These are phyloP conservation scores for Psilocybe cubensis DNA, from an alignment of 768 basidiomycete genomes.

Conservation along the genomic window DNA sequence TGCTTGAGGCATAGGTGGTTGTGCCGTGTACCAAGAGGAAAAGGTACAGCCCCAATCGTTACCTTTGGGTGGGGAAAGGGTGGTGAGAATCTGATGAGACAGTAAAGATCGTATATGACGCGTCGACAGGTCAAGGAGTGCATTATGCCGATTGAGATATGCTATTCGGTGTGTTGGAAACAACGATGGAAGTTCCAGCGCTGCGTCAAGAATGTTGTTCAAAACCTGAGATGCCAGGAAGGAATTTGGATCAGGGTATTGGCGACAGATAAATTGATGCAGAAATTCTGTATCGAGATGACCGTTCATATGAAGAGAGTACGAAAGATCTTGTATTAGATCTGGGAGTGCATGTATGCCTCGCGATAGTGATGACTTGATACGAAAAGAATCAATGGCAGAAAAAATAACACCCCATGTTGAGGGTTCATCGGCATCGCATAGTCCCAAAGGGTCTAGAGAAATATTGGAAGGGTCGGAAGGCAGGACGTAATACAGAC, in stretches of 20 bases:
- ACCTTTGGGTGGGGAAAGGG: conserved; percentile 25
- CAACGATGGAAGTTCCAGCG: conserved; percentile 28
- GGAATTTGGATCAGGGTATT: conserved; percentile 17
- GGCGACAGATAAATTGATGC: conserved; percentile 16
- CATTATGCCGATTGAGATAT: conserved; percentile 21
- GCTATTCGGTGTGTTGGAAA: conserved; percentile 28
- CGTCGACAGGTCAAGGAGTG: conserved; percentile 17
- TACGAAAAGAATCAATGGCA: conserved; percentile 21
- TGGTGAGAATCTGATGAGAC: conserved; percentile 35
- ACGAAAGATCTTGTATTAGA: conserved; percentile 33
- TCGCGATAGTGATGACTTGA: neutral
- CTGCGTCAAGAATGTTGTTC: conserved; percentile 26
- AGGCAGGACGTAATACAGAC: conserved; percentile 25
- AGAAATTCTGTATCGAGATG: conserved; percentile 26
- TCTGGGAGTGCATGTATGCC: conserved; percentile 24
- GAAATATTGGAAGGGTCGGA: conserved; percentile 26
- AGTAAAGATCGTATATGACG: conserved; percentile 29
- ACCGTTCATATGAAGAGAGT: conserved; percentile 35
- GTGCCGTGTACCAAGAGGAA: conserved; percentile 32
- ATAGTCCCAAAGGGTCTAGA: conserved; percentile 32
- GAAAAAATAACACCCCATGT: conserved; percentile 30
- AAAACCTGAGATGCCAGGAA: conserved; percentile 13
- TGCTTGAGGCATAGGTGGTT: conserved; percentile 29
- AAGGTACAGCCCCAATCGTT: conserved; percentile 37
- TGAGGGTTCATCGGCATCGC: conserved; percentile 26